Evolutionary conservation across 495 filamentous ascomycete species (phyloP).

Genomic region (Tetracladium marchalianum): DNA sequence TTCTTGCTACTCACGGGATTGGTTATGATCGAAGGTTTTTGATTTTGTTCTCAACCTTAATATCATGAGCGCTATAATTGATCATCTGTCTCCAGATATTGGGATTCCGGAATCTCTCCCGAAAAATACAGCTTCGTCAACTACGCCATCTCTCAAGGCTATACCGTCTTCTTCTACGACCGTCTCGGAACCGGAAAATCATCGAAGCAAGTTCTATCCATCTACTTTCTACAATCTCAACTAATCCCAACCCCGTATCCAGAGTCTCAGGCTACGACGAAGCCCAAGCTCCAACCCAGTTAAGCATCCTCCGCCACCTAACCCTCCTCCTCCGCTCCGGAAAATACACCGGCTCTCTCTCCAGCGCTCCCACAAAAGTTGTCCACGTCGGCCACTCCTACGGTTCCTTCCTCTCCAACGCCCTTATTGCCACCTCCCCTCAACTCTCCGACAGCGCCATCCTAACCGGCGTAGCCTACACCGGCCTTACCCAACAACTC

Average conservation of each 20-base stretch:
- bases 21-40: constrained; percentile 1
- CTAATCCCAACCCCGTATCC: neutral
- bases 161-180: constrained; percentile 38
- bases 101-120: constrained; percentile 39
- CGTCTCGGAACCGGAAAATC: constrained; percentile 45
- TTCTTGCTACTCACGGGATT: constrained; percentile 5
- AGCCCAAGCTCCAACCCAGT: constrained; percentile 23
- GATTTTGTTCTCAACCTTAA: neutral
- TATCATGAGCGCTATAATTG: too few species aligned
- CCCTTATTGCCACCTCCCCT: constrained; percentile 37
- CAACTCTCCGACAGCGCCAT: constrained; percentile 43
- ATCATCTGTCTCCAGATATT: constrained; percentile 28
- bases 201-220: constrained; percentile 36
- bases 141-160: constrained; percentile 34
- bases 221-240: constrained; percentile 31
- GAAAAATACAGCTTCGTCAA: constrained; percentile 40
- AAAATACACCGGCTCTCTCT: constrained; percentile 3
- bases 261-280: constrained; percentile 1
- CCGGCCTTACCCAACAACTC: neutral
- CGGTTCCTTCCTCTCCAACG: constrained; percentile 35
- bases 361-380: constrained; percentile 31
- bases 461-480: constrained; percentile 40
- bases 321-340: constrained; percentile 31
- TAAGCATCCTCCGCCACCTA: constrained; percentile 36
- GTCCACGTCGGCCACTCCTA: constrained; percentile 49